Evolutionary conservation across 257 asterid species (phyloP).

Genomic region (Rehmannia glutinosa): DNA sequence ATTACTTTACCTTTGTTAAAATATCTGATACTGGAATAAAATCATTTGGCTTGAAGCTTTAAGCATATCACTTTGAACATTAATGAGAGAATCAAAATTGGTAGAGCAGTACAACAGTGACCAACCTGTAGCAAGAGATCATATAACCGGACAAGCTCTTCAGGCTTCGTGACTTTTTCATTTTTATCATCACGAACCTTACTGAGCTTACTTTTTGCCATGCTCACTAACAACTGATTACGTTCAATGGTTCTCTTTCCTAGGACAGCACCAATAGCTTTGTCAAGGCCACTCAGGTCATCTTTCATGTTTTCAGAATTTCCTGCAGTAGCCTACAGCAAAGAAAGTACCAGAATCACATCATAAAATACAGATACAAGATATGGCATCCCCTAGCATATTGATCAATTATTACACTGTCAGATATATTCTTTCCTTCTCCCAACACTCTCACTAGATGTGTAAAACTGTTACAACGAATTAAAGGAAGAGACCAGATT

Average conservation of each 20-base stretch:
- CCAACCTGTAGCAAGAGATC: conserved; percentile 82
- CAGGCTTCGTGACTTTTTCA: conserved; percentile 93
- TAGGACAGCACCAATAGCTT: conserved; percentile 87
- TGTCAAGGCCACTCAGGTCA: conserved; percentile 94
- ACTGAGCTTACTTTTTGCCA: conserved; percentile 75
- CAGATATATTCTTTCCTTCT: conserved; percentile 1
- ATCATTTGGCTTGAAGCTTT: conserved; percentile 5
- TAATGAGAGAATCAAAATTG: background rate
- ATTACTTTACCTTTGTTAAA: conserved; percentile 18
- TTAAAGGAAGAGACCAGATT: background rate
- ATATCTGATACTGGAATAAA: background rate
- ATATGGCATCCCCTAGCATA: background rate
- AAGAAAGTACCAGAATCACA: conserved; percentile 22
- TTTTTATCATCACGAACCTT: conserved; percentile 77
- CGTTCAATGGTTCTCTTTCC: conserved; percentile 95
- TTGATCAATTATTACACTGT: background rate
- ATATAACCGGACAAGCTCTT: conserved; percentile 88
- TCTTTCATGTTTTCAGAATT: conserved; percentile 86
- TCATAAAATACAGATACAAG: background rate
- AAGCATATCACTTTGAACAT: background rate
- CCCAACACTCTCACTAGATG: background rate
- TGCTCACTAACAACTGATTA: conserved; percentile 76
- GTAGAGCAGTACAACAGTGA: background rate
- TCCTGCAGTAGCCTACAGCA: conserved; percentile 73
- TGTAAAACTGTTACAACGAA: background rate